Evolutionary conservation across 306 rosid genomes (phyloP).

Genomic region (Lablab purpureus): DNA sequence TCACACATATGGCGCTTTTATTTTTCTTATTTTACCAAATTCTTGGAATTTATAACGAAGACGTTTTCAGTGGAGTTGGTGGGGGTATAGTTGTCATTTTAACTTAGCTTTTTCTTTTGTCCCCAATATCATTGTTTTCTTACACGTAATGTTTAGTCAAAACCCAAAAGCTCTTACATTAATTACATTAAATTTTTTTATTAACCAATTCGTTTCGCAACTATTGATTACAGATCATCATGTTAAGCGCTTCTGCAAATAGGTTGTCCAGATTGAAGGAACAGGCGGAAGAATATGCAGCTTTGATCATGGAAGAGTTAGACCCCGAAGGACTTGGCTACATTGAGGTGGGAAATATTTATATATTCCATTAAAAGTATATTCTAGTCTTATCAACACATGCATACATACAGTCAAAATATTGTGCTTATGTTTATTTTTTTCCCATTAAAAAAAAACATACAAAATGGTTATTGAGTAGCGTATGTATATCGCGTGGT

Average conservation of each 20-base stretch:
- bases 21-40: slow-evolving; percentile 52
- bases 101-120: slow-evolving; percentile 13
- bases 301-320: slow-evolving; percentile 95
- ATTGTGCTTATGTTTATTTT: not conserved
- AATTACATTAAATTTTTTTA: not conserved
- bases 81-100: slow-evolving; percentile 64
- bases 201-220: slow-evolving; percentile 4
- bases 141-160: slow-evolving; percentile 26
- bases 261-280: slow-evolving; percentile 92
- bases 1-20: slow-evolving; percentile 53
- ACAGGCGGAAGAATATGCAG: slow-evolving; percentile 99
- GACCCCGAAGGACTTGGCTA: slow-evolving; percentile 98
- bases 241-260: slow-evolving; percentile 97
- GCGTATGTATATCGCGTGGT: not conserved
- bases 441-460: not conserved
- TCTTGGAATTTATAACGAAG: slow-evolving; percentile 47
- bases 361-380: not conserved
- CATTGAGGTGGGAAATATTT: slow-evolving; percentile 73
- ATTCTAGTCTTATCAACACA: slow-evolving; percentile 23
- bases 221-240: slow-evolving; percentile 69
- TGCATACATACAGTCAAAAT: not conserved
- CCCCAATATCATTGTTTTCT: slow-evolving; percentile 3
- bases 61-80: slow-evolving; percentile 77
- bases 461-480: not conserved
- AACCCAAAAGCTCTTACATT: not conserved